Conservation (phyloP, 2,329 filamentous ascomycete species). For the Fusarium metavorans region DNA sequence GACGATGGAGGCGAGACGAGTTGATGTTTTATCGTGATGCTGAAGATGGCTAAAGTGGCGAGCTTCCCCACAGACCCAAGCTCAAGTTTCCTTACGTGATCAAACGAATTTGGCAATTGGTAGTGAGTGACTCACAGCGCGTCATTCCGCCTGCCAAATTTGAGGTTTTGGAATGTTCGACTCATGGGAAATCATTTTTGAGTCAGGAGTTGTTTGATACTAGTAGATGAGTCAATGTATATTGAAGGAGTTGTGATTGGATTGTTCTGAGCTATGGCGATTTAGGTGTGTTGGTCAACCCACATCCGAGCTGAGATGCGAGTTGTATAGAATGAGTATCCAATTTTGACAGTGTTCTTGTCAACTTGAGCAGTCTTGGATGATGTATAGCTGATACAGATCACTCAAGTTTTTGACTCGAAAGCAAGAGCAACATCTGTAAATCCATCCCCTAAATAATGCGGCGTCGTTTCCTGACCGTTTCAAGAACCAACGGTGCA, state of each 20-base stretch:
- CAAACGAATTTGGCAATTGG: slow-evolving; percentile 20
- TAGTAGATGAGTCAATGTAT: neutral
- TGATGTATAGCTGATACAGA: neutral
- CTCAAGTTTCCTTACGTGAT: slow-evolving; percentile 31
- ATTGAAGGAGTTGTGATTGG: neutral
- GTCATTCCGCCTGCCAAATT: slow-evolving; percentile 18
- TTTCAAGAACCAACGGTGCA: neutral
- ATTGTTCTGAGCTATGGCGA: neutral
- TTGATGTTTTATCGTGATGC: slow-evolving; percentile 32
- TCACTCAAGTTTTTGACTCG: neutral
- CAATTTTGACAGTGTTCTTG: neutral
- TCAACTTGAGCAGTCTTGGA: neutral
- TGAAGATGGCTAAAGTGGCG: slow-evolving; percentile 19
- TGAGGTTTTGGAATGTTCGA: neutral
- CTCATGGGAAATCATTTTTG: slow-evolving; percentile 2
- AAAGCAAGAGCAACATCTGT: neutral
- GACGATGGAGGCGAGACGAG: neutral
- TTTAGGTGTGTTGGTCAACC: neutral
- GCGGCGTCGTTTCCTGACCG: neutral
- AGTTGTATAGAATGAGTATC: neutral
- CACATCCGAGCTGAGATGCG: neutral
- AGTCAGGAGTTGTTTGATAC: slow-evolving; percentile 15
- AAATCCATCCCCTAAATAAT: neutral
- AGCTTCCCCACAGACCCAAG: slow-evolving; percentile 27
- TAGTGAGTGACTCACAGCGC: slow-evolving; percentile 34